Evolutionary conservation across 306 rosid species (phyloP), one percentile per base, ranked within the genome.

Genomic region (Acacia crassicarpa): DNA sequence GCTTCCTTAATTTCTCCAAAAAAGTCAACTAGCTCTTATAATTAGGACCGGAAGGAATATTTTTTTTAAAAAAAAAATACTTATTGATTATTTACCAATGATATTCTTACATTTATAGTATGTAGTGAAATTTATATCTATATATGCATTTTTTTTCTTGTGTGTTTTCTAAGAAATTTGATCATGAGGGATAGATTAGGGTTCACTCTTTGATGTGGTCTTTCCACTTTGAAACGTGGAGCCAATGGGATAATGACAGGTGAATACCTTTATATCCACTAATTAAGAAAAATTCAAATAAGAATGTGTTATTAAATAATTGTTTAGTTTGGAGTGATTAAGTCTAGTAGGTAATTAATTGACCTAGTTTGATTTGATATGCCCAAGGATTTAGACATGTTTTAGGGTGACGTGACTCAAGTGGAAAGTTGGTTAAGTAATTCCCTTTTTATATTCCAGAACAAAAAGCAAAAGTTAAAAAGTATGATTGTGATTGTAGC

Each of bases 401-500:
- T 35, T 69, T 2, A 72, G 46, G 66, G 74, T 83, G 86, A 83
- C 77, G 83, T 74, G 43, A 43, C 76, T 73, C 72, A 56, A 17
- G 56, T 32, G 32, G 23, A 54, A 78, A 67, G 80, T 74, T 65
- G 74, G 35, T 10, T 74, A 66, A 22, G 44, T 27, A 66, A 43
- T 69, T 43, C 53, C 44, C n/a, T 38, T 78, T 73, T 78, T 63
- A 51, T 73, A 16, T 45, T 17, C 27, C 76, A 40, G 23, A 73
- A 66, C 65, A 70, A 80, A 63, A 27, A 12, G 3, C 59, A 84
- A 79, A 74, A 77, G 10, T 58, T 8, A 74, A 46, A 79, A 79
- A 74, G 83, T 46, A 67, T 58, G 83, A 84, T 74, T 58, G 81
- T 84, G 86, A 84, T 84, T 79, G 86, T 74, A 58, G 35, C 35